A percentile compares a stretch with the other conserved stretches of the same genome.
These are phyloP conservation scores for Fistulina hepatica DNA, from an alignment of 1,284 basidiomycete genomes.

Conservation along the genomic window DNA sequence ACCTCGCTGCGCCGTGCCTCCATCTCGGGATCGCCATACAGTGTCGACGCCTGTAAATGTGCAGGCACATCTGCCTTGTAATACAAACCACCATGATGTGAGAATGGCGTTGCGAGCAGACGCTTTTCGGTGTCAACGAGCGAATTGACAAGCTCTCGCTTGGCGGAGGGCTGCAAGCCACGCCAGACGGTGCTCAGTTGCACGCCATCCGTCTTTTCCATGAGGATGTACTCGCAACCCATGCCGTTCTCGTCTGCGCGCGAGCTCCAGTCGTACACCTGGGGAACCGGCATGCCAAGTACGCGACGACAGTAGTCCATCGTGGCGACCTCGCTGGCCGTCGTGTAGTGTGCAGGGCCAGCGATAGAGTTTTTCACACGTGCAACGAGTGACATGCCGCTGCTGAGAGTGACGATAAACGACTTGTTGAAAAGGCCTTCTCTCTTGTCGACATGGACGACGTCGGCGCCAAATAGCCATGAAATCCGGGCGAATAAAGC, in stretches of 20 bases:
- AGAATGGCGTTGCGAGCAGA: constrained; percentile 18
- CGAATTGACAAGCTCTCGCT: constrained; percentile 11
- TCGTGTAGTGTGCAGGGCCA: constrained; percentile 22
- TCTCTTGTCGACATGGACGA: not conserved
- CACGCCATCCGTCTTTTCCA: constrained; percentile 25
- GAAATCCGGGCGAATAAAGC: constrained; percentile 2
- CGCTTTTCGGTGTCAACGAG: constrained; percentile 17
- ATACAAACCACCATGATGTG: constrained; percentile 27
- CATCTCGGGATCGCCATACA: constrained; percentile 12
- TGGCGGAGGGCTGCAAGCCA: constrained; percentile 8
- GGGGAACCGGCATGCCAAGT: constrained; percentile 24
- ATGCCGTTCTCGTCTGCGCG: constrained; percentile 18
- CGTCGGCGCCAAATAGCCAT: not conserved
- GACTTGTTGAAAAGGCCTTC: constrained; percentile 1
- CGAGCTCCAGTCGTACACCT: constrained; percentile 24
- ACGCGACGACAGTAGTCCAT: constrained; percentile 23
- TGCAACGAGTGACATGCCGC: not conserved
- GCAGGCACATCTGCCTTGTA: constrained; percentile 24
- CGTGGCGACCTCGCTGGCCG: constrained; percentile 32
- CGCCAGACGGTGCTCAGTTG: constrained; percentile 17
- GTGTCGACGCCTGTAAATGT: constrained; percentile 14
- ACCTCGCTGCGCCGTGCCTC: no score
- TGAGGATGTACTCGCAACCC: constrained; percentile 29
- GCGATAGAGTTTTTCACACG: constrained; percentile 13
- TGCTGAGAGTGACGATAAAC: constrained; percentile 1